Evolutionary conservation across 495 filamentous ascomycete species (phyloP), one percentile per base, ranked within the genome.

Genomic region (Penicillium tannophilum): DNA sequence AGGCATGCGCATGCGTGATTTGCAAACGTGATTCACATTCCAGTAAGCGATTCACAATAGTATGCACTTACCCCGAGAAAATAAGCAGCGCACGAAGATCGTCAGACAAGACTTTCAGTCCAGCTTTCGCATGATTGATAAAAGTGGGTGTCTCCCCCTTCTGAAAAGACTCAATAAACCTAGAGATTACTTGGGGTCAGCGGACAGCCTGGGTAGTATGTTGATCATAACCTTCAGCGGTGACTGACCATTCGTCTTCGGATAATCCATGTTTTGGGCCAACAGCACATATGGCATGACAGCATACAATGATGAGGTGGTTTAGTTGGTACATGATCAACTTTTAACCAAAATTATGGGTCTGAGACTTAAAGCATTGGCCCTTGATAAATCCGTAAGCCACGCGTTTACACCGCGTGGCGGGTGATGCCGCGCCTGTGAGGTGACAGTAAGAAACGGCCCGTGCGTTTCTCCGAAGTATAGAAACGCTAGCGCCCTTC

Each of bases 271-370:
- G 72, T 3, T 72, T 73, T n/a, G 79, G 75, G 0, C 88, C 89
- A 44, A 87, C 86, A 17, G 81, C 70, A 78, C 89, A 94, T 33
- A 94, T 90, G 0, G 84, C 89, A 68, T 95, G 91, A 62, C 91
- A 90, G 72, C 90, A 92, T 48, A 93, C 88, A 45, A 93, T 72
- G 4, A 94, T 83, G 0, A 93, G 78, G 62, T 89, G 72, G 12
- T 41, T 24, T 6, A 46, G 1, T 23, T 39, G 24, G 0, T 39
- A 0, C 50, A 30, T 30, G 9, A 10, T 24, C 23, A 30, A 16
- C 6, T 5, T 30, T 6, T 0, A 9, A 5, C 10, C 8, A 36
- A 10, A 10, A 36, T 9, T 36, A 3, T 12, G 10, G 9, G 10
- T 36, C 20, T 23, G 20, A 23, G 20, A 23, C 20, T 23, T 23